Conservation (phyloP, 805 yeast species). For the Candida qinlingensis region DNA sequence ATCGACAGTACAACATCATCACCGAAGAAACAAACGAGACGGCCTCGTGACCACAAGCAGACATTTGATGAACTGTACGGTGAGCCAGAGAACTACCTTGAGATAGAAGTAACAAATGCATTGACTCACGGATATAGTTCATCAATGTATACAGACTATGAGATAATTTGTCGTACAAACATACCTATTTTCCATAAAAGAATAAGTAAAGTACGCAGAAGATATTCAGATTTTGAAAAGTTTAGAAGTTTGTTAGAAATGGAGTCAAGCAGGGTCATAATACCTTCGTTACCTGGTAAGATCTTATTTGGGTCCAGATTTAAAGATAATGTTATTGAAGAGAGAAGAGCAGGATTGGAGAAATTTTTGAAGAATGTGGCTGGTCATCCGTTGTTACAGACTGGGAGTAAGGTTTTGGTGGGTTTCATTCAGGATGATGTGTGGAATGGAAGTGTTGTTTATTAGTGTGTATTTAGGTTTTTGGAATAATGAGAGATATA, state of each 20-base stretch:
- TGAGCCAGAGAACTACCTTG: slow-evolving; percentile 91
- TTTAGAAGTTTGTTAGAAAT: slow-evolving; percentile 68
- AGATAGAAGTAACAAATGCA: slow-evolving; percentile 80
- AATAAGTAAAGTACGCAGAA: slow-evolving; percentile 64
- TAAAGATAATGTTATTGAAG: slow-evolving; percentile 76
- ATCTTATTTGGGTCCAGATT: slow-evolving; percentile 62
- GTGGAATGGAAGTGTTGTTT: slow-evolving; percentile 47
- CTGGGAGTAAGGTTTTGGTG: slow-evolving; percentile 71
- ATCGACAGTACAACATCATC: slow-evolving; percentile 13
- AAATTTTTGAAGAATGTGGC: slow-evolving; percentile 74
- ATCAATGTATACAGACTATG: slow-evolving; percentile 86
- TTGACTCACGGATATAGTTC: slow-evolving; percentile 66
- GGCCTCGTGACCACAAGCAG: slow-evolving; percentile 41
- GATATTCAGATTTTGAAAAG: slow-evolving; percentile 86
- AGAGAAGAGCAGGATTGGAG: slow-evolving; percentile 78
- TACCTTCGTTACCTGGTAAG: slow-evolving; percentile 92
- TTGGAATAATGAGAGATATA: too few species aligned
- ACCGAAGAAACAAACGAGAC: slow-evolving; percentile 5
- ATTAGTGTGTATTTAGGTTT: not conserved
- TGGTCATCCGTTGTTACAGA: slow-evolving; percentile 90
- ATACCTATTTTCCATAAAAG: slow-evolving; percentile 77
- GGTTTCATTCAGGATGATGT: slow-evolving; percentile 84
- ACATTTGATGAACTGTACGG: slow-evolving; percentile 82
- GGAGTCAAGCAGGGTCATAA: slow-evolving; percentile 73
- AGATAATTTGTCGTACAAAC: slow-evolving; percentile 83